These are phyloP conservation scores for Sclerospora graminicola DNA, from an alignment of 352 stramenopile genomes.

Conservation along the genomic window DNA sequence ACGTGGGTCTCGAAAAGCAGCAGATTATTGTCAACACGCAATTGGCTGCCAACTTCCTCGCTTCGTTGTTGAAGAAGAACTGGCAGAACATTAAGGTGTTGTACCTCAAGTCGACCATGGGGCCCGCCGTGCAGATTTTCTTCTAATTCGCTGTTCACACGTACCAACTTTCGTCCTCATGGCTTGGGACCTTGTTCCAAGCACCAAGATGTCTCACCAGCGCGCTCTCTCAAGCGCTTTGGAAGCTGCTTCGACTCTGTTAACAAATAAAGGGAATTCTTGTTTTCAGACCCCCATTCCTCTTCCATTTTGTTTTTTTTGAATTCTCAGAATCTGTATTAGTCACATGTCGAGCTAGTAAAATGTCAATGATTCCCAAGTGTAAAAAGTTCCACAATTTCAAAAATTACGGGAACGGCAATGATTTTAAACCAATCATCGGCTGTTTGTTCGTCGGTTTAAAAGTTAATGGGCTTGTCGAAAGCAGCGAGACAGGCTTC, in stretches of 20 bases:
- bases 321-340: too few species aligned
- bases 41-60: conserved; percentile 98
- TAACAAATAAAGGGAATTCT: conserved; percentile 38
- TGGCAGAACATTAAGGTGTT: conserved; percentile 99
- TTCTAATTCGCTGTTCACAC: conserved; percentile 82
- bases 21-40: conserved; percentile 98
- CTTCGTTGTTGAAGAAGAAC: conserved; percentile 99
- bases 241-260: conserved; percentile 30
- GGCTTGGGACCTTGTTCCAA: neutral
- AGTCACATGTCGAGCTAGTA: too few species aligned
- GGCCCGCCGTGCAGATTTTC: conserved; percentile 97
- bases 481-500: conserved; percentile 97
- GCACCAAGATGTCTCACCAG: conserved; percentile 22
- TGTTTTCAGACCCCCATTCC: too few species aligned
- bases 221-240: conserved; percentile 5
- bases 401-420: conserved; percentile 3
- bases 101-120: conserved; percentile 99
- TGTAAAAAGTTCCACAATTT: neutral
- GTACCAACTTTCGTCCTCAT: neutral
- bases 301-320: too few species aligned
- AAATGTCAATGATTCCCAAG: too few species aligned
- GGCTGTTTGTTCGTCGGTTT: conserved; percentile 30
- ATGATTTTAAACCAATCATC: conserved; percentile 6
- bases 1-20: conserved; percentile 91
- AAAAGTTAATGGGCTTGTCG: conserved; percentile 99